Conservation (phyloP, 2,329 filamentous ascomycete genomes). For the Paecilomyces fulvus region DNA sequence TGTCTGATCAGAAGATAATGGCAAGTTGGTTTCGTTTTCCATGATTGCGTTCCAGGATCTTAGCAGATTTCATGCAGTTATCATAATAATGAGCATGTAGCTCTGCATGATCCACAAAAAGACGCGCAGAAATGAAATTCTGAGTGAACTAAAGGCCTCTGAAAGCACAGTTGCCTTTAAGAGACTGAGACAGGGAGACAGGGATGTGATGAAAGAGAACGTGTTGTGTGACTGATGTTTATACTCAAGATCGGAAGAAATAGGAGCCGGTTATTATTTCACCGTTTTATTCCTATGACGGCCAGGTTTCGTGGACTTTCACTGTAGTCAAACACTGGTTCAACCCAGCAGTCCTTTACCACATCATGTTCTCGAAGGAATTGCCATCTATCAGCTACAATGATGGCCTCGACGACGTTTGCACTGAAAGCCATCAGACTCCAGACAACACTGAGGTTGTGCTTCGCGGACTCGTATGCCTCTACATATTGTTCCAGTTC, state of each 20-base stretch:
- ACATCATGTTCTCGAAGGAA: constrained; percentile 74
- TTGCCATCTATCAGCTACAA: constrained; percentile 83
- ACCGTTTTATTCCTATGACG: constrained; percentile 79
- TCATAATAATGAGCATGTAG: background rate
- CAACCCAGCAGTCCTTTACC: constrained; percentile 75
- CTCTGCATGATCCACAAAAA: background rate
- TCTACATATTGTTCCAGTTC: constrained; percentile 65
- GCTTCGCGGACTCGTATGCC: constrained; percentile 57
- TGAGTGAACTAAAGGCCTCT: background rate
- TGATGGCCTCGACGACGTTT: constrained; percentile 76
- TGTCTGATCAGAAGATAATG: background rate
- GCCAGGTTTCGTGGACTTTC: constrained; percentile 85
- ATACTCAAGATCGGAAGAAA: background rate
- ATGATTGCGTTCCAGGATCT: background rate
- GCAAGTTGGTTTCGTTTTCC: background rate
- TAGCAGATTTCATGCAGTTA: background rate
- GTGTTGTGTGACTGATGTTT: background rate
- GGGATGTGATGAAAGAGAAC: background rate
- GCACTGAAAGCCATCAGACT: constrained; percentile 94
- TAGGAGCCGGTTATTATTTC: constrained; percentile 7
- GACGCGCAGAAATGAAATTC: background rate
- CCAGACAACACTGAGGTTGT: constrained; percentile 83
- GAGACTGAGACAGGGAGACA: background rate
- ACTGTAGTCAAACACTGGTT: constrained; percentile 82
- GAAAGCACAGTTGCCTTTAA: background rate